phyloP scores from a whole-genome alignment of 805 yeast genomes.

The Myxozyma mucilagina region DNA sequence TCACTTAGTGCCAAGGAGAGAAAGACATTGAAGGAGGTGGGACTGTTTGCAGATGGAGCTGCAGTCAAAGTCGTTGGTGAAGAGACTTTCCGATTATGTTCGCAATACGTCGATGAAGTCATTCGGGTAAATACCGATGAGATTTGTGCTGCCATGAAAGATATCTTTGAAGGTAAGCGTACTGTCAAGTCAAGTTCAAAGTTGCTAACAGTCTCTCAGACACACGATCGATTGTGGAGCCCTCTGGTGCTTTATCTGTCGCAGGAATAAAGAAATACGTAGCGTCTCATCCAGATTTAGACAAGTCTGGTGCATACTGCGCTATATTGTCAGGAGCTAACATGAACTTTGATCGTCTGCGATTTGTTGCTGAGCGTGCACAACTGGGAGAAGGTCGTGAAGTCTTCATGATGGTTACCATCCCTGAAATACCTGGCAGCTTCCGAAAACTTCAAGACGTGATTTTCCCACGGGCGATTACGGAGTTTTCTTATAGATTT shows the following conservation, averaged over 20 bases:
- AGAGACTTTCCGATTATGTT: conserved; percentile 83
- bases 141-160: conserved; percentile 95
- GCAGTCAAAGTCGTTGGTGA: conserved; percentile 89
- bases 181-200: background rate
- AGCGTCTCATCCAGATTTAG: conserved; percentile 64
- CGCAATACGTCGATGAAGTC: conserved; percentile 83
- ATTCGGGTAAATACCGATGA: conserved; percentile 87
- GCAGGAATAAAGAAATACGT: conserved; percentile 92
- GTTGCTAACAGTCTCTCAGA: conserved; percentile 45
- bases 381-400: conserved; percentile 98
- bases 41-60: conserved; percentile 98
- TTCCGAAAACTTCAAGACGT: conserved; percentile 73
- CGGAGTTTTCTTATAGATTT: conserved; percentile 91
- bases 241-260: conserved; percentile 94
- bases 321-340: conserved; percentile 95
- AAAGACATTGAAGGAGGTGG: conserved; percentile 67
- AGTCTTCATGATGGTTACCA: conserved; percentile 83
- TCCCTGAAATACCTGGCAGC: conserved; percentile 92
- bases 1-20: conserved; percentile 60
- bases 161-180: conserved; percentile 64
- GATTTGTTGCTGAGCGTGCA: conserved; percentile 96
- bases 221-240: conserved; percentile 90
- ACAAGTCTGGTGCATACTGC: conserved; percentile 67
- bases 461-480: conserved; percentile 83
- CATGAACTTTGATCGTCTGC: conserved; percentile 93